A percentile compares a stretch with the other conserved stretches of the same genome.
phyloP scores from a whole-genome alignment of 768 basidiomycete genomes.

The Sarcodon aspratus region DNA sequence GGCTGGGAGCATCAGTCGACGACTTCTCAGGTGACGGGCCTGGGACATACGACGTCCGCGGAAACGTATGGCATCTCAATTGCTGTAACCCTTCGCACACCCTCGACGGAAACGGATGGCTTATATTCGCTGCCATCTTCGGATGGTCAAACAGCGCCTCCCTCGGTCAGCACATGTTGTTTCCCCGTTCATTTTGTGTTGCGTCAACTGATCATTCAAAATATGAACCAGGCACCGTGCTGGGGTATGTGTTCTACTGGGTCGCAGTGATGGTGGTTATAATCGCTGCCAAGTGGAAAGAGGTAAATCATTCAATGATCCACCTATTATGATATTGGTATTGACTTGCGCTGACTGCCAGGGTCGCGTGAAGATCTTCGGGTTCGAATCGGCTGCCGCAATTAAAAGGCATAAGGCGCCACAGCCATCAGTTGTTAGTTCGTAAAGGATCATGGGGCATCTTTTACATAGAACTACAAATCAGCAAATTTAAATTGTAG shows the following conservation, averaged over 20 bases:
- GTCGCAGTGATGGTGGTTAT: slow-evolving; percentile 62
- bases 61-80: slow-evolving; percentile 81
- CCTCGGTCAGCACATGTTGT: slow-evolving; percentile 28
- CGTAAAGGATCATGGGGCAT: too few species aligned
- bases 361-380: slow-evolving; percentile 57
- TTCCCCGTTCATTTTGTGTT: background rate
- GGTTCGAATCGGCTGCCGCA: slow-evolving; percentile 37
- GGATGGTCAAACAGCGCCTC: slow-evolving; percentile 86
- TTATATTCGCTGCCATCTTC: slow-evolving; percentile 74
- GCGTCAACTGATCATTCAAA: background rate
- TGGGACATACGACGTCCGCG: slow-evolving; percentile 71
- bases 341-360: slow-evolving; percentile 12
- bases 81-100: slow-evolving; percentile 64
- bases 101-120: slow-evolving; percentile 49
- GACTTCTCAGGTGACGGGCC: slow-evolving; percentile 63
- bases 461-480: too few species aligned
- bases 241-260: slow-evolving; percentile 94
- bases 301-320: slow-evolving; percentile 11
- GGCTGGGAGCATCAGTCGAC: slow-evolving; percentile 64
- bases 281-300: slow-evolving; percentile 48
- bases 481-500: too few species aligned
- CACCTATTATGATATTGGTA: slow-evolving; percentile 25
- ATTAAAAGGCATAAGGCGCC: too few species aligned
- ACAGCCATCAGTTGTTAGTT: too few species aligned
- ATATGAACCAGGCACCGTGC: slow-evolving; percentile 52